Evolutionary conservation across 2,329 filamentous ascomycete species (phyloP), one percentile per base, ranked within the genome.

Genomic region (Hysterium pulicare): DNA sequence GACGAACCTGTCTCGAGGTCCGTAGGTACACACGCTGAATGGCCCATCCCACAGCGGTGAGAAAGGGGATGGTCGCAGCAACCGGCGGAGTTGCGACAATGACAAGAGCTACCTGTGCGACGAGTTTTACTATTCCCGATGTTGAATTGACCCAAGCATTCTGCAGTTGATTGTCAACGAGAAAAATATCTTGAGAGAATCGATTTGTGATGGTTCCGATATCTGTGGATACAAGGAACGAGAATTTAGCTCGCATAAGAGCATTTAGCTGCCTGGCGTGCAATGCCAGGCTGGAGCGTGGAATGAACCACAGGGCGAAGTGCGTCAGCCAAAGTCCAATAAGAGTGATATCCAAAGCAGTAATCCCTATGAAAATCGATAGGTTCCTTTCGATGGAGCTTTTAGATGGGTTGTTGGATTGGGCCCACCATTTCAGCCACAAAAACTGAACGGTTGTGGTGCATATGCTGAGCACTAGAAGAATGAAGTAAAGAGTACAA

Each of bases 1-100:
- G 80, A 74, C 96, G 95, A 51, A 96, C 77, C 70, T 96, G 90
- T 50, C 90, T 85, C 45, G 90, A 96, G 16, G 90, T 94, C 47
- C 89, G 80, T 26, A 96, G 79, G 66, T 96, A 97, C 74, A 96
- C 96, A 57, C 89, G 84, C 67, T 96, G 90, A 58, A 95, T 91
- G 70, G 81, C 90, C 57, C 91, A 78, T 66, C 95, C 96, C 42
- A 90, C 75, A 41, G 79, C 75, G 41, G 77, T 77, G 38, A 96
- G 72, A 1, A 90, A 90, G 38, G 95, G 57, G 51, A 94, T 88
- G 42, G 95, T 64, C 13, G 82, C 72, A 38, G 88, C 66, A 60
- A 96, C 95, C 3, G 78, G 75, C 8, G 90, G 91, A 1, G 85
- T 90, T 4, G 87, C 73, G 24, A 83, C 74, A 10, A 85, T 84